These are phyloP conservation scores for Cucurbita moschata DNA, from an alignment of 306 rosid genomes.

Conservation along the genomic window DNA sequence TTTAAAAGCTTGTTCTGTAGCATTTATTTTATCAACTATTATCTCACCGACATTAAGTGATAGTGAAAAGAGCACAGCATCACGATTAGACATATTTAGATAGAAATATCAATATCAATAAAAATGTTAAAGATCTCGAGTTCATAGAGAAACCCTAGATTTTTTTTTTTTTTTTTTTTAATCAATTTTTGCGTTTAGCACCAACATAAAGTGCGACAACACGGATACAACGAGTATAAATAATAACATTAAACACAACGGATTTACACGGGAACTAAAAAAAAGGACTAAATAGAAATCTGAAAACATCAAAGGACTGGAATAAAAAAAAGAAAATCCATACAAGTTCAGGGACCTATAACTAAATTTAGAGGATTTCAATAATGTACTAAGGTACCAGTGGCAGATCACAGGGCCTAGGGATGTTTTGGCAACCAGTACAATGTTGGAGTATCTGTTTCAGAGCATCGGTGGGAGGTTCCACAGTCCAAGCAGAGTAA, in stretches of 20 bases:
- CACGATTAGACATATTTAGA: no score
- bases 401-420: conserved; percentile 42
- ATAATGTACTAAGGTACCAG: neutral
- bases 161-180: no score
- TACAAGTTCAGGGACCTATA: neutral
- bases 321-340: neutral
- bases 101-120: no score
- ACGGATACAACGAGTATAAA: neutral
- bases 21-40: no score
- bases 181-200: neutral
- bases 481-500: conserved; percentile 47
- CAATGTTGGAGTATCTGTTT: conserved; percentile 55
- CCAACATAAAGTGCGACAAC: neutral
- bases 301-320: neutral
- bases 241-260: neutral
- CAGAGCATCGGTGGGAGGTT: conserved; percentile 46
- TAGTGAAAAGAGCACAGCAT: no score
- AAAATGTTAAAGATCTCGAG: neutral
- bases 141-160: neutral
- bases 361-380: neutral
- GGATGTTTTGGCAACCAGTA: conserved; percentile 65
- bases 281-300: neutral
- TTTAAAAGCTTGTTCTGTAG: no score
- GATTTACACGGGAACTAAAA: neutral
- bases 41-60: no score